Evolutionary conservation across 2,329 filamentous ascomycete species (phyloP).

Genomic region (Paraphaeosphaeria sporulosa): DNA sequence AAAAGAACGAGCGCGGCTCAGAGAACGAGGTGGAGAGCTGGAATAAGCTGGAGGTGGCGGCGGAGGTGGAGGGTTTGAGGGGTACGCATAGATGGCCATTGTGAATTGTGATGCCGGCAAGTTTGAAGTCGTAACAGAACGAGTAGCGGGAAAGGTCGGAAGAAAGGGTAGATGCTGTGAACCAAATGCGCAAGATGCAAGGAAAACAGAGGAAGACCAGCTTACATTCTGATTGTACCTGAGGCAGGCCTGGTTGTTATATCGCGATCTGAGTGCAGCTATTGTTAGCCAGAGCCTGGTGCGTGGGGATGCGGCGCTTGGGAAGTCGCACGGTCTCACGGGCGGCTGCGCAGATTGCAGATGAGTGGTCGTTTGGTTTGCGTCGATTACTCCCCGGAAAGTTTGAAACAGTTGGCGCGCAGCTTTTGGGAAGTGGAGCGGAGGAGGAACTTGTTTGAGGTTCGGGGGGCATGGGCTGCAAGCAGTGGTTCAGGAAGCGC

Average conservation of each 20-base stretch:
- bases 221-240: constrained; percentile 42
- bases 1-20: constrained; percentile 38
- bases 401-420: constrained; percentile 35
- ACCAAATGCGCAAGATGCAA: constrained; percentile 9
- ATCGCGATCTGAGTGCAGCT: constrained; percentile 23
- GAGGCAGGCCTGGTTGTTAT: constrained; percentile 24
- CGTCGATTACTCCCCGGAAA: constrained; percentile 7
- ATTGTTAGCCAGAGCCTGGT: constrained; percentile 34
- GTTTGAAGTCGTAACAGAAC: constrained; percentile 14
- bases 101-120: constrained; percentile 12
- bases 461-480: constrained; percentile 27
- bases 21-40: constrained; percentile 29
- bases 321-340: constrained; percentile 24
- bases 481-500: constrained; percentile 25
- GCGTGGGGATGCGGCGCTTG: constrained; percentile 10
- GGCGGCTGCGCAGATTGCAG: constrained; percentile 26
- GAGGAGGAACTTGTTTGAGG: constrained; percentile 26
- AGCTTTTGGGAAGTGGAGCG: constrained; percentile 15
- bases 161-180: constrained; percentile 11
- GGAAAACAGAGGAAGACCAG: constrained; percentile 31
- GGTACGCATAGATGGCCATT: constrained; percentile 37
- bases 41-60: constrained; percentile 37
- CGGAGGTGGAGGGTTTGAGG: constrained; percentile 28
- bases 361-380: constrained; percentile 11
- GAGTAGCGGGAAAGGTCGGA: constrained; percentile 2